Evolutionary conservation across 768 basidiomycete species (phyloP).

Genomic region (Panus rudis): DNA sequence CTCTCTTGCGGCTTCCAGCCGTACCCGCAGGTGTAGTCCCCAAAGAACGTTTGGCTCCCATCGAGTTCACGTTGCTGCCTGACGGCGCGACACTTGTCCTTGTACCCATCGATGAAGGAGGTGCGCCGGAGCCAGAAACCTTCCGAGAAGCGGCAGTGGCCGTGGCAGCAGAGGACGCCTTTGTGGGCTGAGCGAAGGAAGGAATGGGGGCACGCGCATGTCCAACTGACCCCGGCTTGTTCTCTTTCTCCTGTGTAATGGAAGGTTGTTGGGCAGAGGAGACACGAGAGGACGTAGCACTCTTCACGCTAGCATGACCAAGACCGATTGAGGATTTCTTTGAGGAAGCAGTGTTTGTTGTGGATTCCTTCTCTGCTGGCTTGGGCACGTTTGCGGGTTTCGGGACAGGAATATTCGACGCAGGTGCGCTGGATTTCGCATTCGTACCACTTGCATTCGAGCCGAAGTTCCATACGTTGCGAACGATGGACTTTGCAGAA

Average conservation of each 20-base stretch:
- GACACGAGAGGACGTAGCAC: background rate
- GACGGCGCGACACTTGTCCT: constrained; percentile 20
- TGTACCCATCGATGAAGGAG: constrained; percentile 25
- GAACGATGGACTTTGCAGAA: constrained; percentile 61
- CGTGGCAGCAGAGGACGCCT: constrained; percentile 4
- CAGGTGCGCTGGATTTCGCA: constrained; percentile 21
- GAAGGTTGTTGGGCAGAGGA: constrained; percentile 4
- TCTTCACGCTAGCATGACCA: background rate
- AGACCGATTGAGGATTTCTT: background rate
- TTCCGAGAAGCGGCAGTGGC: constrained; percentile 5
- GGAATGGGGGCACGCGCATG: constrained; percentile 23
- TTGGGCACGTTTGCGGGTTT: constrained; percentile 18
- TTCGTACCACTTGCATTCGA: constrained; percentile 24
- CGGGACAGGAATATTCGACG: constrained; percentile 22
- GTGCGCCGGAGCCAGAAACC: constrained; percentile 7
- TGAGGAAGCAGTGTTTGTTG: background rate
- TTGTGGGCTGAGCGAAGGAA: constrained; percentile 14
- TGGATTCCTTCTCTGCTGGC: constrained; percentile 1
- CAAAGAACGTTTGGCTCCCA: constrained; percentile 34
- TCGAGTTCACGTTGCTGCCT: constrained; percentile 32
- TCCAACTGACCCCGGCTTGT: too few species aligned
- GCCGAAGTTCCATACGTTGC: constrained; percentile 67
- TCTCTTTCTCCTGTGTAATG: too few species aligned
- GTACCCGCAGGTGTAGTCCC: constrained; percentile 2
- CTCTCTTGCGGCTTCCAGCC: background rate